Percentiles rank a stretch among this genome's conserved stretches.
phyloP scores from a whole-genome alignment of 331 rosid genomes.

The Quercus lobata region DNA sequence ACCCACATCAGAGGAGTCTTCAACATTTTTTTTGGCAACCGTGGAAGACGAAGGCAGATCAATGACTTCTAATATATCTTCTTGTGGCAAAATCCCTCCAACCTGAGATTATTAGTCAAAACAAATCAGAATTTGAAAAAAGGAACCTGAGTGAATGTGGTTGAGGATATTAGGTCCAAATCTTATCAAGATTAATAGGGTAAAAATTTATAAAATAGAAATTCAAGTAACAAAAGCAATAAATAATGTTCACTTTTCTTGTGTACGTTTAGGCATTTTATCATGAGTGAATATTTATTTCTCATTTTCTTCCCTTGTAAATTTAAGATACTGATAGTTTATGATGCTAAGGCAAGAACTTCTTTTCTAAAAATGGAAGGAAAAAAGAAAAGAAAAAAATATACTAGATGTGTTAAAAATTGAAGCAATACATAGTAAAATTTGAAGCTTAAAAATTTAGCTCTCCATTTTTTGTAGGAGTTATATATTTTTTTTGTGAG shows the following conservation, averaged over 20 bases:
- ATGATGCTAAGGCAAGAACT: not conserved
- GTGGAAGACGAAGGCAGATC: conserved; percentile 28
- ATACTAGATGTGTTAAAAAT: not conserved
- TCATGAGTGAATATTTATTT: not conserved
- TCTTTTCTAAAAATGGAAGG: not conserved
- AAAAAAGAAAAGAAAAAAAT: not conserved
- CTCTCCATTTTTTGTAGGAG: not conserved
- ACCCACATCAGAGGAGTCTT: conserved; percentile 25
- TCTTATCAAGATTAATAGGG: too few relatives aligned
- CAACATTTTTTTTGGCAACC: conserved; percentile 19
- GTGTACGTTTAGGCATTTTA: not conserved
- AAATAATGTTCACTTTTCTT: not conserved
- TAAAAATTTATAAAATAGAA: not conserved
- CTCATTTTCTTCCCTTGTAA: not conserved
- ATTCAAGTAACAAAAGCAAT: not conserved
- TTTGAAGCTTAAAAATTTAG: not conserved
- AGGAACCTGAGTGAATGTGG: not conserved
- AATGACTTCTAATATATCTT: conserved; percentile 16
- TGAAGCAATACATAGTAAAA: not conserved
- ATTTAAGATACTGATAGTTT: not conserved
- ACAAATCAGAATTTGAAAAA: not conserved
- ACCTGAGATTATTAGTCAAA: conserved; percentile 18
- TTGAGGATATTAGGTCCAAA: not conserved
- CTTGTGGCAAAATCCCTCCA: conserved; percentile 23
- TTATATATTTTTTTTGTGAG: not conserved